Evolutionary conservation across 148 eudicot species (phyloP).

Genomic region (Rhododendron ovatum): DNA sequence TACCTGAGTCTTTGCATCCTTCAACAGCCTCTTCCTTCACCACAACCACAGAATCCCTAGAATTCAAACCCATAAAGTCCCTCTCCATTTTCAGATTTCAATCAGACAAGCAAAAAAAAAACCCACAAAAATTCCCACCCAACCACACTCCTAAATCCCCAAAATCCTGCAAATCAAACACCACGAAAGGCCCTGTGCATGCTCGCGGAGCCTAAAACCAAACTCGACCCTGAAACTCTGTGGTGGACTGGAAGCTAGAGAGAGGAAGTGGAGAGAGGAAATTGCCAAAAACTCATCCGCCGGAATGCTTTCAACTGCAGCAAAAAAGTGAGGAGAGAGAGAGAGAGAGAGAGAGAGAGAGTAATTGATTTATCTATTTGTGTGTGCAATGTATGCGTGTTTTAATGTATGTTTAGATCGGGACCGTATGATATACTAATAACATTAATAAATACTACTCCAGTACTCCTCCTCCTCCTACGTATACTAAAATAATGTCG

Average conservation of each 20-base stretch:
- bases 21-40: conserved; percentile 28
- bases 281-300: neutral
- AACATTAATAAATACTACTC: too few relatives aligned
- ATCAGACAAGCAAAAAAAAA: neutral
- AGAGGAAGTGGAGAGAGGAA: conserved; percentile 5
- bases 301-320: conserved; percentile 16
- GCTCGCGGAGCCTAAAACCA: neutral
- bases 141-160: neutral
- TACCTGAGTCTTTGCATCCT: conserved; percentile 24
- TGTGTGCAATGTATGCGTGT: neutral
- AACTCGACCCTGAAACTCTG: neutral
- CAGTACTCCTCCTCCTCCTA: too few relatives aligned
- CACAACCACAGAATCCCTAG: conserved; percentile 16
- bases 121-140: neutral
- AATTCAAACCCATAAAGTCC: conserved; percentile 35
- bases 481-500: neutral
- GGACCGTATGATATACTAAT: neutral
- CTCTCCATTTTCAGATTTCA: conserved; percentile 33
- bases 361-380: neutral
- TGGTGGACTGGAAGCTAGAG: neutral
- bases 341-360: neutral
- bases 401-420: neutral
- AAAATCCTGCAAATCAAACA: neutral
- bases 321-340: neutral
- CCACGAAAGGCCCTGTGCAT: neutral